Evolutionary conservation across 1,139 yeast genomes (phyloP).

Genomic region (Nakaseomyces uthaithaninus): DNA sequence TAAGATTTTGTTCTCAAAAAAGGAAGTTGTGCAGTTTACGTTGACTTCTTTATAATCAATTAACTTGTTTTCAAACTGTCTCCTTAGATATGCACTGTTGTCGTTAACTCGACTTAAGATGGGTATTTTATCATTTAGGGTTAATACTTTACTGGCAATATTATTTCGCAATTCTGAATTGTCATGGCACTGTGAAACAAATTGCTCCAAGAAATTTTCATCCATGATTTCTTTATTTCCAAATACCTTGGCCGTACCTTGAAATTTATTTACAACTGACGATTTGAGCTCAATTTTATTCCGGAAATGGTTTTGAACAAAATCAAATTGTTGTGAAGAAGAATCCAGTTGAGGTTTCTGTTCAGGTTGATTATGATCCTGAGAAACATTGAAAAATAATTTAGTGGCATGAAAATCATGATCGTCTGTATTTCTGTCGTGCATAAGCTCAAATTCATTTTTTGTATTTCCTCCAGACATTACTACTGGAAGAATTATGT

Average conservation of each 20-base stretch:
- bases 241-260: not conserved
- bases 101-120: not conserved
- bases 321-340: not conserved
- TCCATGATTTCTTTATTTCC: not conserved
- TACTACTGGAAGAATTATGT: too few species aligned
- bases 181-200: not conserved
- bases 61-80: too few species aligned
- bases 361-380: not conserved
- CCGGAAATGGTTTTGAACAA: not conserved
- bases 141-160: not conserved
- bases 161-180: not conserved
- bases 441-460: too few species aligned
- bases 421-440: not conserved
- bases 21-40: too few species aligned
- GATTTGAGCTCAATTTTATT: not conserved
- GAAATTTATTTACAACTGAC: not conserved
- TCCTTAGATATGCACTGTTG: not conserved
- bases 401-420: not conserved
- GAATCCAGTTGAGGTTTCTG: not conserved
- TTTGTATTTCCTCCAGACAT: too few species aligned
- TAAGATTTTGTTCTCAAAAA: constrained; percentile 7
- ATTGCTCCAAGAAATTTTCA: not conserved
- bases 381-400: not conserved
- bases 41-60: too few species aligned
- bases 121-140: not conserved